Evolutionary conservation across 1,284 basidiomycete species (phyloP).

Genomic region (Ustilago tritici): DNA sequence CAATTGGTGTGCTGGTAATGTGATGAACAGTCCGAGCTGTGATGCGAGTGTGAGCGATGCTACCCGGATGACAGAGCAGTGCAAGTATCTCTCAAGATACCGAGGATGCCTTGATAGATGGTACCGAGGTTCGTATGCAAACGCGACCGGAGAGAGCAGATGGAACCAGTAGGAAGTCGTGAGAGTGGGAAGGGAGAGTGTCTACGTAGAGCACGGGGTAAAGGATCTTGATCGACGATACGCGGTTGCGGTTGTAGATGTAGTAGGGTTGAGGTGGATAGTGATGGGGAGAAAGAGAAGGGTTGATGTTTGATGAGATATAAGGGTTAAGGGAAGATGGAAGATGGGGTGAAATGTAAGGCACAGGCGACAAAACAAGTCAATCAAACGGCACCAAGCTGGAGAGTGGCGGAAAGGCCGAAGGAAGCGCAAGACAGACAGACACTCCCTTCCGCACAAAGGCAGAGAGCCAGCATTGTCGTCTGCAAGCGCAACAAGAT

Average conservation of each 20-base stretch:
- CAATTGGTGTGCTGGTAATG: neutral
- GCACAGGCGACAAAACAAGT: neutral
- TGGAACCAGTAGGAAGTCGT: neutral
- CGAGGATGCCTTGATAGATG: neutral
- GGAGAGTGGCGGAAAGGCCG: constrained; percentile 8
- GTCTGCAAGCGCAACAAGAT: neutral
- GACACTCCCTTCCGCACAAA: neutral
- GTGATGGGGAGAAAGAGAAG: neutral
- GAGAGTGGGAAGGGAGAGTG: neutral
- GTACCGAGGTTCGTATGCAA: neutral
- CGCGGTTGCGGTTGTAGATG: neutral
- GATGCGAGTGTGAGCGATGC: neutral
- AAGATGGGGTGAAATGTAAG: constrained; percentile 4
- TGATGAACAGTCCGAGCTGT: neutral
- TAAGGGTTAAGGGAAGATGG: constrained; percentile 1
- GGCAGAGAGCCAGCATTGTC: neutral
- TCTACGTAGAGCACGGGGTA: neutral
- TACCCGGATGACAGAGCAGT: too few species aligned
- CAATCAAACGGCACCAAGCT: neutral
- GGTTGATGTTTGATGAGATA: neutral
- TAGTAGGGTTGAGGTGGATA: neutral
- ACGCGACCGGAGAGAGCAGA: neutral
- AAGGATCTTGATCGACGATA: constrained; percentile 1
- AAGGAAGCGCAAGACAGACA: neutral
- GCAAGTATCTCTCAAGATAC: neutral